Conservation (phyloP, 371 early-diverging fungal species). For the Zopfochytrium polystomum region DNA sequence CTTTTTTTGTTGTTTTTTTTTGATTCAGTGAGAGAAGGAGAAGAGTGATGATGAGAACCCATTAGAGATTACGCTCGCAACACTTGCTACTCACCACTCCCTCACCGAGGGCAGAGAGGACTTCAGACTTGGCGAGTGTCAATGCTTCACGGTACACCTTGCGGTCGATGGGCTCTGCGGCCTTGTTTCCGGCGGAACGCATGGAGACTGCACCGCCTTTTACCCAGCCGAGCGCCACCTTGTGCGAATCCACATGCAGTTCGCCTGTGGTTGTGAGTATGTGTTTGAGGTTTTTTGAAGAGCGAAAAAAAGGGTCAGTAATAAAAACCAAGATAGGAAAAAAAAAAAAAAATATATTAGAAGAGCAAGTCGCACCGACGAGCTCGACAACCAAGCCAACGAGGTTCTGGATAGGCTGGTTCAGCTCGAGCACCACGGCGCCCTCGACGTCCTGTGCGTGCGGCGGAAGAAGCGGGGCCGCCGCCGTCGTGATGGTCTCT, state of each 20-base stretch:
- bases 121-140: slow-evolving; percentile 2
- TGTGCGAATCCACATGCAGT: slow-evolving; percentile 7
- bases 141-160: slow-evolving; percentile 3
- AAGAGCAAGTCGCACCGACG: too few relatives aligned
- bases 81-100: background rate
- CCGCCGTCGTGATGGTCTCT: too few relatives aligned
- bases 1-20: background rate
- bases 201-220: slow-evolving; percentile 6
- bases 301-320: too few relatives aligned
- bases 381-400: too few relatives aligned
- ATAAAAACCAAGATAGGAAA: too few relatives aligned
- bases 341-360: too few relatives aligned
- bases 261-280: too few relatives aligned
- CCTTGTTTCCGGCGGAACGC: slow-evolving; percentile 1
- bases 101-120: background rate
- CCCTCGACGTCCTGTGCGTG: too few relatives aligned
- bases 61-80: background rate
- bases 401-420: too few relatives aligned
- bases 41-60: background rate
- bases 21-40: background rate
- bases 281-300: too few relatives aligned
- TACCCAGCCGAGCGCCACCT: slow-evolving; percentile 19
- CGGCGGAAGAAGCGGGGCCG: too few relatives aligned
- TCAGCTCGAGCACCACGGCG: too few relatives aligned
- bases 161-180: slow-evolving; percentile 10